Base-by-base conservation (phyloP, 768 basidiomycete genomes). In the Leucocoprinus leucothites region DNA sequence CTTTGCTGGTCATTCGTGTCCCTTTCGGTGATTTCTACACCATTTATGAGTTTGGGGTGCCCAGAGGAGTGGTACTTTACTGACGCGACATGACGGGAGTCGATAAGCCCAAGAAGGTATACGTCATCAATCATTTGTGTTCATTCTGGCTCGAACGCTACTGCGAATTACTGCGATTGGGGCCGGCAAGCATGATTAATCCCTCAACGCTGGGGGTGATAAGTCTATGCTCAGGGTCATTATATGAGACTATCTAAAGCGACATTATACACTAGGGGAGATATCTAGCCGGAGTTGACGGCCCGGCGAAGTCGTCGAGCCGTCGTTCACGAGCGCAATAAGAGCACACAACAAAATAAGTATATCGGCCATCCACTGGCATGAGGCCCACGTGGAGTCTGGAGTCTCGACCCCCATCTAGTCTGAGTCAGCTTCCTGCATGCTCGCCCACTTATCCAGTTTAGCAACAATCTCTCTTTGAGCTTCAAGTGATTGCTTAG, bases 401-500 rank as follows among this genome's bases (percentile, higher is more conserved):
- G n/a, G n/a, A n/a, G n/a, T n/a, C n/a, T n/a, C n/a, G 11, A 31
- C 31, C 31, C 31, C 11, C 28, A 31, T 36, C 34, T 43, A 48
- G 16, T 56, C 54, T 44, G 54, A 56, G 18, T 56, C 54, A 48
- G 47, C 31, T 22, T 48, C 41, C 54, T 56, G 54, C 54, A 56
- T 48, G 16, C 38, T 49, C 54, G 54, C 60, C 67, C 68, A 71
- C 41, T 57, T 58, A 53, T 83, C 81, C 13, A 82, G 63, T 58
- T 66, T 68, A 0, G 70, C 64, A 7, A 82, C 62, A 38, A 81
- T 71, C 49, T 70, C 67, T 40, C 65, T 65, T 58, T 72, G 80
- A 50, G 76, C 76, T 40, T 79, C 74, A 3, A 60, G 51, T 3
- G 75, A 65, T 59, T 75, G 76, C 18, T 69, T 71, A 3, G 69